Evolutionary conservation across 192 early-diverging fungal genomes (phyloP).

Genomic region (Coemansia sp.): DNA sequence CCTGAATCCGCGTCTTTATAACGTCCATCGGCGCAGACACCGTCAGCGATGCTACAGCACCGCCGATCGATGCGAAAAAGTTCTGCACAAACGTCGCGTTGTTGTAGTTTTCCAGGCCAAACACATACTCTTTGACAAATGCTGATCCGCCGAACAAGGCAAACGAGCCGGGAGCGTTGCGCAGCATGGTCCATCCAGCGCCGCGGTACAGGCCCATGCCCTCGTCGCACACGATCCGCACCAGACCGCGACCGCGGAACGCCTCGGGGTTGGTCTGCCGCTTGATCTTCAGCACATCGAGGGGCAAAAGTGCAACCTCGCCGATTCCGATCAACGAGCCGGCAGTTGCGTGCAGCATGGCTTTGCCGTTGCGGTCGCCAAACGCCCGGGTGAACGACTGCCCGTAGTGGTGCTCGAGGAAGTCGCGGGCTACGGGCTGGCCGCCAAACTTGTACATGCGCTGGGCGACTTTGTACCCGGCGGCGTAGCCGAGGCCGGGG

Average conservation of each 20-base stretch:
- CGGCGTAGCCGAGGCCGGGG: slow-evolving; percentile 96
- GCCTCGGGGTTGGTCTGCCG: slow-evolving; percentile 89
- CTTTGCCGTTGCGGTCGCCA: slow-evolving; percentile 93
- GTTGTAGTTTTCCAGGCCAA: slow-evolving; percentile 85
- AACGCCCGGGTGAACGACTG: slow-evolving; percentile 72
- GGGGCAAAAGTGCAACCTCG: slow-evolving; percentile 91
- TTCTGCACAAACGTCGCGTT: slow-evolving; percentile 99
- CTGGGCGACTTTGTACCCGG: slow-evolving; percentile 97
- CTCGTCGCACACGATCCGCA: slow-evolving; percentile 81
- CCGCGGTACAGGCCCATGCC: slow-evolving; percentile 93
- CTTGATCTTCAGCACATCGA: slow-evolving; percentile 99
- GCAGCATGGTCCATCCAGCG: slow-evolving; percentile 92
- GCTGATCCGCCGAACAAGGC: slow-evolving; percentile 93
- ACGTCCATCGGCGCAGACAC: slow-evolving; percentile 97
- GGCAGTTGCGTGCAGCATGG: slow-evolving; percentile 97
- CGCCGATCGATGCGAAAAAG: slow-evolving; percentile 94
- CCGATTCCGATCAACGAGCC: slow-evolving; percentile 96
- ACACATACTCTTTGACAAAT: slow-evolving; percentile 90
- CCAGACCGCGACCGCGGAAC: slow-evolving; percentile 77
- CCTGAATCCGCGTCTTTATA: slow-evolving; percentile 99
- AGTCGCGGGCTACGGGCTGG: slow-evolving; percentile 94
- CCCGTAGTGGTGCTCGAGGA: slow-evolving; percentile 80
- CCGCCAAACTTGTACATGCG: slow-evolving; percentile 99
- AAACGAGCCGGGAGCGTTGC: slow-evolving; percentile 98
- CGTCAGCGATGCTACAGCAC: slow-evolving; percentile 90